Conservation (phyloP, 2,329 filamentous ascomycete genomes). For the Microsporum canis region DNA sequence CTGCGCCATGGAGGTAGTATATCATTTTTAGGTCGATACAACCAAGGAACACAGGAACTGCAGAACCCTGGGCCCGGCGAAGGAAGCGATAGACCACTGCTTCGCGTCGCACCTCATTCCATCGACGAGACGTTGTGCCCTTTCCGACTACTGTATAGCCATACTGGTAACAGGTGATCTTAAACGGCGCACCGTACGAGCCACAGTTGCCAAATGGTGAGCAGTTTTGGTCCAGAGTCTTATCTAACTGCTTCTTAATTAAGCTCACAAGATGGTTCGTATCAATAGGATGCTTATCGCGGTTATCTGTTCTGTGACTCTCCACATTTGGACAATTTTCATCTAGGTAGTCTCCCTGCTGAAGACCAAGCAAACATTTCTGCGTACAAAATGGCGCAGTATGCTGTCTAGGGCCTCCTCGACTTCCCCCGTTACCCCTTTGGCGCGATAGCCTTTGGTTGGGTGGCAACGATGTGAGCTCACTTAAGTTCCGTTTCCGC, state of each 20-base stretch:
- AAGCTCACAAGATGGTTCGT: conserved; percentile 8
- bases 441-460: neutral
- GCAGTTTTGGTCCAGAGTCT: conserved; percentile 9
- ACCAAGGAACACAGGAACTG: conserved; percentile 15
- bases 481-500: conserved; percentile 17
- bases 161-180: conserved; percentile 19
- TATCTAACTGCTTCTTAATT: conserved; percentile 6
- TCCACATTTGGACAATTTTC: conserved; percentile 28
- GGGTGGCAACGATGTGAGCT: conserved; percentile 9
- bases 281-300: conserved; percentile 4
- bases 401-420: conserved; percentile 3
- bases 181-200: conserved; percentile 20
- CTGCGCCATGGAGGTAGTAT: conserved; percentile 9
- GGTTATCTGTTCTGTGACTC: conserved; percentile 19
- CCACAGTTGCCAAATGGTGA: conserved; percentile 14
- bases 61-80: conserved; percentile 10
- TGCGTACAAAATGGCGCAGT: conserved; percentile 9
- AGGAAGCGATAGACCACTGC: conserved; percentile 6
- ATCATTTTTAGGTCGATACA: conserved; percentile 8
- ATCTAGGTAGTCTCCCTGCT: conserved; percentile 17
- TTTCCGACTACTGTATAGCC: conserved; percentile 19
- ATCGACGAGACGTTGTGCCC: conserved; percentile 8
- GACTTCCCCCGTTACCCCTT: neutral
- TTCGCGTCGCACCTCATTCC: conserved; percentile 11
- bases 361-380: conserved; percentile 8